Base-by-base conservation (phyloP, 257 asterid genomes). In the Solanum etuberosum region DNA sequence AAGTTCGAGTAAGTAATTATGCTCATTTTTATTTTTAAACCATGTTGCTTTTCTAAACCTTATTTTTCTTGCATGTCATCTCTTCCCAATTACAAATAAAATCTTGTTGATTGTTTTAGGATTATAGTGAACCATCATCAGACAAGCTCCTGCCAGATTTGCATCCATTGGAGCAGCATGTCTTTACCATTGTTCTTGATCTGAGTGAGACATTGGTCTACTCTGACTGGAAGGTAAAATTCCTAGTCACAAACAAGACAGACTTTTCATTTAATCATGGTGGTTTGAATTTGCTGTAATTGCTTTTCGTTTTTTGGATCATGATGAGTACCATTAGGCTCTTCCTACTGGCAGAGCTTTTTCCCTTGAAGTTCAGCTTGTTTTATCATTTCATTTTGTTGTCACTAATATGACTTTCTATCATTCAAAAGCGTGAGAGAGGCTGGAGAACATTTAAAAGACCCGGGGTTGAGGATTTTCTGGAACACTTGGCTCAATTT, bases 391-490 rank as follows among this genome's bases (percentile, higher is more conserved):
- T 46, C 65, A 46, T 46, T 16, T 80, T 29, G 13, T 38, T 29
- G 65, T 81, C 43, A 48, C 37, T 48, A 48, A 20, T 15, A 42
- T 46, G 86, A 74, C 77, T 86, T 77, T 73, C 2, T 83, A 57
- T 59, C 85, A 59, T 27, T 72, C 86, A 81, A 88, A 73, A 96
- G 99, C 98, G 99, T 87, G 98, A 94, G 20, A 90, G 98, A 90
- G 98, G 98, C 25, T 97, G 98, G 99, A 94, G 97, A 91, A 95
- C 98, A 59, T 94, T 94, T 89, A 97, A 97, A 87, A 91, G 99
- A 88, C 99, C 99, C 10, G 98, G 99, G 35, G 98, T 97, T 81
- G 99, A 97, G 57, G 95, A 91, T 88, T 97, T 97, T 90, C 92
- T 97, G 86, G 96, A 97, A 91, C 95, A 95, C 86, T 90, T 97